These are phyloP conservation scores for Vanrija humicola DNA, from an alignment of 1,284 basidiomycete species.

Conservation along the genomic window DNA sequence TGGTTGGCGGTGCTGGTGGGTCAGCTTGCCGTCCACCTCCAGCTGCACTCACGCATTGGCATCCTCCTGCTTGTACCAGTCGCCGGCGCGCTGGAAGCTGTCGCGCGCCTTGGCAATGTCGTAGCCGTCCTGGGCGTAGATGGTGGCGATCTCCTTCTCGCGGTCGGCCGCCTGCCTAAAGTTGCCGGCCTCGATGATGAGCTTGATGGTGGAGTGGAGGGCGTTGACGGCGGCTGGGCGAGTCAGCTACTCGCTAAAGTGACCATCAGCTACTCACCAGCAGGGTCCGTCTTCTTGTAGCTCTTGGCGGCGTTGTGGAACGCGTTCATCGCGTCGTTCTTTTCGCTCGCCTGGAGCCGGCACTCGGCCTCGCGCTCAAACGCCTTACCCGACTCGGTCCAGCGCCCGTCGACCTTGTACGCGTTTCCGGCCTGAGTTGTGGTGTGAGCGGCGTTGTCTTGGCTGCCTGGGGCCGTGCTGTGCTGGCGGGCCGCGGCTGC, in stretches of 20 bases:
- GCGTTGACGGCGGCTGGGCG: constrained; percentile 80
- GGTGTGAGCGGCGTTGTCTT: background rate
- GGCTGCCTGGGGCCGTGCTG: too few species aligned
- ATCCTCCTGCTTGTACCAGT: constrained; percentile 97
- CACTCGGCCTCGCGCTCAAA: constrained; percentile 87
- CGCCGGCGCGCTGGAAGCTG: constrained; percentile 86
- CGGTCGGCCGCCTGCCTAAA: constrained; percentile 97
- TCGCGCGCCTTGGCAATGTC: constrained; percentile 64
- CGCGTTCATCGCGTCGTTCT: constrained; percentile 88
- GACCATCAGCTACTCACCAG: constrained; percentile 58
- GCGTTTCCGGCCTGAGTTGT: constrained; percentile 83
- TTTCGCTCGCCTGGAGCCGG: constrained; percentile 76
- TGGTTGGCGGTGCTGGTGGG: constrained; percentile 78
- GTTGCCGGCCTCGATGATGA: constrained; percentile 77
- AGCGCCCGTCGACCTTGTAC: constrained; percentile 90
- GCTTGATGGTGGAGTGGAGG: constrained; percentile 77
- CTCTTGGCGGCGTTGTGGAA: constrained; percentile 96
- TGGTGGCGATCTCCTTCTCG: constrained; percentile 93
- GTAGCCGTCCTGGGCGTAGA: constrained; percentile 68
- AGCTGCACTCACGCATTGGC: constrained; percentile 73
- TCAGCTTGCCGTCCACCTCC: background rate
- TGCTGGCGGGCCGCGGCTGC: too few species aligned
- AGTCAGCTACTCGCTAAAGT: background rate
- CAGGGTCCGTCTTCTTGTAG: constrained; percentile 81
- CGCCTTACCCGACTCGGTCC: constrained; percentile 83